phyloP scores from a whole-genome alignment of 2,329 filamentous ascomycete species.

The Cladobotryum mycophilum region DNA sequence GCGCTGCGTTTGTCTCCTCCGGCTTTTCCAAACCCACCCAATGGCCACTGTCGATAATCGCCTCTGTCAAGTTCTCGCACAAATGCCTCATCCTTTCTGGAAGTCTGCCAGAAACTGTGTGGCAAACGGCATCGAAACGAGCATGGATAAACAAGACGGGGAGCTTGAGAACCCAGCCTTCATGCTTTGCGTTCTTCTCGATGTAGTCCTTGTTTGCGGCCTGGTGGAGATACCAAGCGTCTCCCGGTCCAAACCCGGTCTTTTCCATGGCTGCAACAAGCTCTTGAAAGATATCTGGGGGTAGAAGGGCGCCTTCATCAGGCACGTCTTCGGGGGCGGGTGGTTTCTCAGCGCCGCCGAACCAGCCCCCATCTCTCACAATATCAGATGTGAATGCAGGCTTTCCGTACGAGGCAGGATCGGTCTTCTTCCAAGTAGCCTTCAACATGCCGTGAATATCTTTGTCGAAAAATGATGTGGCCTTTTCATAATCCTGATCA shows the following conservation, averaged over 20 bases:
- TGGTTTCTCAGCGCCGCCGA: conserved; percentile 12
- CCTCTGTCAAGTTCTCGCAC: conserved; percentile 33
- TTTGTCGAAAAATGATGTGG: conserved; percentile 13
- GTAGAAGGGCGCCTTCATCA: background rate
- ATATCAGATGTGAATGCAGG: conserved; percentile 2
- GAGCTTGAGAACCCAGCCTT: conserved; percentile 27
- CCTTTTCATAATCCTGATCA: conserved; percentile 20
- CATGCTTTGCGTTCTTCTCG: conserved; percentile 14
- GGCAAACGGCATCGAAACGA: conserved; percentile 32
- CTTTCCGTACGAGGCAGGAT: conserved; percentile 2
- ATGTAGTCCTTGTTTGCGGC: conserved; percentile 35
- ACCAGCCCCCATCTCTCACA: conserved; percentile 10
- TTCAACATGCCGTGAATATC: conserved; percentile 15
- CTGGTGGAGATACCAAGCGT: conserved; percentile 34
- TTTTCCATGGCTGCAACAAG: conserved; percentile 27
- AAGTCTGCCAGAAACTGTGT: conserved; percentile 26
- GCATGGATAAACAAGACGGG: conserved; percentile 29
- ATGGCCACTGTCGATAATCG: conserved; percentile 23
- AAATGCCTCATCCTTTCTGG: conserved; percentile 27
- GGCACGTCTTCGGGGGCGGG: background rate
- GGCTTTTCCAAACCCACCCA: conserved; percentile 17
- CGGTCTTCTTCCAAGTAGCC: background rate
- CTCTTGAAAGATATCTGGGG: conserved; percentile 15
- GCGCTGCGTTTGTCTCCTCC: conserved; percentile 17
- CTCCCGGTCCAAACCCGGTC: conserved; percentile 29